Evolutionary conservation across 2,329 filamentous ascomycete species (phyloP).

Genomic region (Rhexocercosporidium sp.): DNA sequence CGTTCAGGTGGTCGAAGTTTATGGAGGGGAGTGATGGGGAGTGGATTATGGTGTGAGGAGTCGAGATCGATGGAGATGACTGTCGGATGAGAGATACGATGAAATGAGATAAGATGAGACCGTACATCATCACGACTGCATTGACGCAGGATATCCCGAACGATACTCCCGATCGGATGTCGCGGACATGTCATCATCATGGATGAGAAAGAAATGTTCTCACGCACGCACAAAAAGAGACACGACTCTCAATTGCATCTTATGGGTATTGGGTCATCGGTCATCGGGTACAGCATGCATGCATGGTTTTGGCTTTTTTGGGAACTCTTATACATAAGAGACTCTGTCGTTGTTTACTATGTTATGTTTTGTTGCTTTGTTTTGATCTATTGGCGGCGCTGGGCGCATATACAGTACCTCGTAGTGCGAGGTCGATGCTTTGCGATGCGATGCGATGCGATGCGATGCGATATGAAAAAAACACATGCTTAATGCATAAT

Average conservation of each 20-base stretch:
- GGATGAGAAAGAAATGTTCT: too few relatives aligned
- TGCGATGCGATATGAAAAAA: neutral
- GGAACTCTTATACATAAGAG: neutral
- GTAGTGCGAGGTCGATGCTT: neutral
- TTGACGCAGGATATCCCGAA: too few relatives aligned
- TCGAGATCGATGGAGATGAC: too few relatives aligned
- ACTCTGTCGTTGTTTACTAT: neutral
- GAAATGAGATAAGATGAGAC: neutral
- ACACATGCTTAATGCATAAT: conserved; percentile 12
- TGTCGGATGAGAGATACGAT: too few relatives aligned
- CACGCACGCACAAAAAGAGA: too few relatives aligned
- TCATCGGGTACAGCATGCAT: too few relatives aligned
- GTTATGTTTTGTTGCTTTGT: neutral
- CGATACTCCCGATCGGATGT: too few relatives aligned
- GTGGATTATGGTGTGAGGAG: conserved; percentile 71
- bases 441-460: neutral
- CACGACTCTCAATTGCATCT: too few relatives aligned
- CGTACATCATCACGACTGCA: neutral
- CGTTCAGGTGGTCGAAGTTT: conserved; percentile 40
- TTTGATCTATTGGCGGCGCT: neutral
- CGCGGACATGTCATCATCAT: too few relatives aligned
- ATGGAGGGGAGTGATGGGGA: conserved; percentile 57
- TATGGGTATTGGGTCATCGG: too few relatives aligned
- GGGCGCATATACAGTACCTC: neutral
- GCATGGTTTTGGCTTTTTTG: too few relatives aligned